Percentiles rank a stretch among this genome's conserved stretches.
Evolutionary conservation across 78 protist genomes (phyloP).

Genomic region (slime mould (Dictyostelium discoideum)): dicty_2.7 NC_007089.4:2806001-2806500

Average conservation of each 20-base stretch:
- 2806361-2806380: slow-evolving; percentile 31
- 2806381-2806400: slow-evolving; percentile 13
- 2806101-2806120: slow-evolving; percentile 86
- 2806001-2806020: slow-evolving; percentile 39
- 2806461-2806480: slow-evolving; percentile 68
- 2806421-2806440: slow-evolving; percentile 30
- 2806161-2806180: background rate
- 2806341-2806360: background rate
- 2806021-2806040: slow-evolving; percentile 32
- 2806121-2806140: background rate
- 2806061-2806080: slow-evolving; percentile 72
- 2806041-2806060: slow-evolving; percentile 7
- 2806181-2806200: background rate
- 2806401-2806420: slow-evolving; percentile 47
- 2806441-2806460: slow-evolving; percentile 52
- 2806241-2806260: background rate
- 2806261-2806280: background rate
- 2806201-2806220: background rate
- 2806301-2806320: background rate
- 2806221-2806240: background rate
- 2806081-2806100: slow-evolving; percentile 85
- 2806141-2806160: background rate
- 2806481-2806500: slow-evolving; percentile 64
- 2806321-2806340: background rate
- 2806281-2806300: background rate